Conservation (phyloP, 2,329 filamentous ascomycete genomes). For the Neonectria coccinea region DNA sequence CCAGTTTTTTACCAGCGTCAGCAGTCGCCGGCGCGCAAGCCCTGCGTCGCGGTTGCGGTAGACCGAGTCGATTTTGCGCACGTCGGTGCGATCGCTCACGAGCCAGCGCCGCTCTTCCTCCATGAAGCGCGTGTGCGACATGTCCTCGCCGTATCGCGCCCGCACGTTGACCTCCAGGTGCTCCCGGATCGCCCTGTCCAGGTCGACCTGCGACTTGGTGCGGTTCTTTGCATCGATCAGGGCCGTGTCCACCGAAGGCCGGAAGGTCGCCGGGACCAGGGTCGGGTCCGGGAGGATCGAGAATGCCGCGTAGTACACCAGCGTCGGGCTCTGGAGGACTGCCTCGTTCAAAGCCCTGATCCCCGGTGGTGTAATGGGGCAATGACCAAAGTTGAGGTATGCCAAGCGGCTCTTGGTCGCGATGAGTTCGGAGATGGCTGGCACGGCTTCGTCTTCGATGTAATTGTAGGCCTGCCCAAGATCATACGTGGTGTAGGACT, state of each 20-base stretch:
- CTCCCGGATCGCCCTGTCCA: slow-evolving; percentile 47
- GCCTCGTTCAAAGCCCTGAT: slow-evolving; percentile 46
- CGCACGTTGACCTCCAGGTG: slow-evolving; percentile 49
- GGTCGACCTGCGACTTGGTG: slow-evolving; percentile 41
- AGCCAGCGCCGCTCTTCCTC: slow-evolving; percentile 55
- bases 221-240: slow-evolving; percentile 42
- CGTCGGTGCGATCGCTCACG: slow-evolving; percentile 53
- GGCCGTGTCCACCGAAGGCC: slow-evolving; percentile 44
- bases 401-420: slow-evolving; percentile 48
- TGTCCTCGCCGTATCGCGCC: slow-evolving; percentile 47
- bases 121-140: slow-evolving; percentile 49
- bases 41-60: slow-evolving; percentile 57
- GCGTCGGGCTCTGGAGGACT: slow-evolving; percentile 46
- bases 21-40: slow-evolving; percentile 49
- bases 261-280: slow-evolving; percentile 42
- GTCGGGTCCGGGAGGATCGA: slow-evolving; percentile 51
- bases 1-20: slow-evolving; percentile 55
- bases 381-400: slow-evolving; percentile 58
- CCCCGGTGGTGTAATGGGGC: slow-evolving; percentile 47
- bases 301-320: slow-evolving; percentile 53
- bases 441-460: slow-evolving; percentile 53
- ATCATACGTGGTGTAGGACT: slow-evolving; percentile 60
- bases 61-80: slow-evolving; percentile 58
- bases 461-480: slow-evolving; percentile 61
- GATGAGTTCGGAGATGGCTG: slow-evolving; percentile 51